These are phyloP conservation scores for Cicer pinnatifidum DNA, from an alignment of 306 rosid genomes.

Conservation along the genomic window DNA sequence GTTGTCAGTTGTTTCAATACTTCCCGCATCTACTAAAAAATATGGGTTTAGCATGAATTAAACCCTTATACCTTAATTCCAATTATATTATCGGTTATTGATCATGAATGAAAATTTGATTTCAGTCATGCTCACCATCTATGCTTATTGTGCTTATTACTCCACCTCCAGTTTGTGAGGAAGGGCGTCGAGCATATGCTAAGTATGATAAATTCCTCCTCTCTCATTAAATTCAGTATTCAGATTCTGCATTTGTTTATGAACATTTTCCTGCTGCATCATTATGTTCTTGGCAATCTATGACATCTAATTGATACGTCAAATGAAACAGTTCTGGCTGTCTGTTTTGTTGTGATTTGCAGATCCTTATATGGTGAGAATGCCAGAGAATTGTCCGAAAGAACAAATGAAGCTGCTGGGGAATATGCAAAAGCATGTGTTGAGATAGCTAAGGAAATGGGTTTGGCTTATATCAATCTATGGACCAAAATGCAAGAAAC, in stretches of 20 bases:
- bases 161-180: conserved; percentile 88
- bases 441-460: conserved; percentile 74
- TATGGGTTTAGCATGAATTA: conserved; percentile 8
- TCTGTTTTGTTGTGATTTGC: conserved; percentile 39
- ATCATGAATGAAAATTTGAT: conserved; percentile 45
- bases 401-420: conserved; percentile 82
- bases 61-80: not conserved
- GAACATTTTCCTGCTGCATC: conserved; percentile 1
- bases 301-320: conserved; percentile 22
- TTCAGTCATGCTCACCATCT: conserved; percentile 70
- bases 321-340: conserved; percentile 19
- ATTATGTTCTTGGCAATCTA: conserved; percentile 26
- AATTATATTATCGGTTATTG: conserved; percentile 34
- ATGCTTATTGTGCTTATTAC: conserved; percentile 75
- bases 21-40: not conserved
- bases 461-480: conserved; percentile 59
- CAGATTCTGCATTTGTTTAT: conserved; percentile 31
- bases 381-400: conserved; percentile 67
- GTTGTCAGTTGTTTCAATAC: conserved; percentile 7
- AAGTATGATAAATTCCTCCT: conserved; percentile 51
- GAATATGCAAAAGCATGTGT: conserved; percentile 75
- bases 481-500: conserved; percentile 95
- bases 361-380: conserved; percentile 79
- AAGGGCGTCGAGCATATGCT: conserved; percentile 72
- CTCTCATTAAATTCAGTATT: conserved; percentile 28